Conservation (phyloP, 2,329 filamentous ascomycete genomes). For the Colletotrichum limetticola region DNA sequence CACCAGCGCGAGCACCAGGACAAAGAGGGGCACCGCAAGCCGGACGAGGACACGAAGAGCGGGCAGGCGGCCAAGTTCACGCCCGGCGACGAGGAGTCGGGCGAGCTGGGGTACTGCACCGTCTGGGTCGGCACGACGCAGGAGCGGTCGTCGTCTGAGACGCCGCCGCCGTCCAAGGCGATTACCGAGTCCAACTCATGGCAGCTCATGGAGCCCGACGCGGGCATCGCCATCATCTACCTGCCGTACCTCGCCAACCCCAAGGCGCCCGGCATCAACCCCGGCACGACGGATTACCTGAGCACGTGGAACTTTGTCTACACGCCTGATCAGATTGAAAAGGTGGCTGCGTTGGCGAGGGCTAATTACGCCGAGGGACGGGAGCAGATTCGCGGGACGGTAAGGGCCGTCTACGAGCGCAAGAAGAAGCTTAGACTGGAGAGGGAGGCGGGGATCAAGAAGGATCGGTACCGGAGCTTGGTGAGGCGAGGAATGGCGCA, state of each 20-base stretch:
- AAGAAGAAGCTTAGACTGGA: slow-evolving; percentile 78
- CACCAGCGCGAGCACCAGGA: slow-evolving; percentile 49
- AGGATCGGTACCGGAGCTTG: slow-evolving; percentile 56
- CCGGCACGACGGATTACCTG: slow-evolving; percentile 84
- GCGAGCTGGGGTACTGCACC: slow-evolving; percentile 89
- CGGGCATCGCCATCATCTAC: slow-evolving; percentile 90
- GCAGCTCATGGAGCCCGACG: slow-evolving; percentile 78
- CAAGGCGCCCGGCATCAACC: slow-evolving; percentile 83
- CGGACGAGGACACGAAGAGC: slow-evolving; percentile 38
- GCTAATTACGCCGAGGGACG: slow-evolving; percentile 89
- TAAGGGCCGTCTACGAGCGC: slow-evolving; percentile 91
- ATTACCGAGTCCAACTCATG: slow-evolving; percentile 74
- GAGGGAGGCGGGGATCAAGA: slow-evolving; percentile 52
- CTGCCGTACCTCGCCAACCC: slow-evolving; percentile 86
- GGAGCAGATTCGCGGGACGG: slow-evolving; percentile 80
- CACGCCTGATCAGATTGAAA: slow-evolving; percentile 88
- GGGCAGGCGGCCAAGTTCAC: slow-evolving; percentile 50
- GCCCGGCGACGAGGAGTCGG: slow-evolving; percentile 55
- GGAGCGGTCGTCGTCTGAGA: slow-evolving; percentile 69
- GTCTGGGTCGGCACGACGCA: slow-evolving; percentile 91
- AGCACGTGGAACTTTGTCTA: slow-evolving; percentile 99
- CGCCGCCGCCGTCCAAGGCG: slow-evolving; percentile 62
- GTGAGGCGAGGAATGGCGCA: slow-evolving; percentile 63
- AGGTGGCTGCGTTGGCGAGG: slow-evolving; percentile 81
- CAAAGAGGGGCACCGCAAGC: slow-evolving; percentile 38